Evolutionary conservation across 306 rosid species (phyloP).

Genomic region (Erythrophleum fordii): DNA sequence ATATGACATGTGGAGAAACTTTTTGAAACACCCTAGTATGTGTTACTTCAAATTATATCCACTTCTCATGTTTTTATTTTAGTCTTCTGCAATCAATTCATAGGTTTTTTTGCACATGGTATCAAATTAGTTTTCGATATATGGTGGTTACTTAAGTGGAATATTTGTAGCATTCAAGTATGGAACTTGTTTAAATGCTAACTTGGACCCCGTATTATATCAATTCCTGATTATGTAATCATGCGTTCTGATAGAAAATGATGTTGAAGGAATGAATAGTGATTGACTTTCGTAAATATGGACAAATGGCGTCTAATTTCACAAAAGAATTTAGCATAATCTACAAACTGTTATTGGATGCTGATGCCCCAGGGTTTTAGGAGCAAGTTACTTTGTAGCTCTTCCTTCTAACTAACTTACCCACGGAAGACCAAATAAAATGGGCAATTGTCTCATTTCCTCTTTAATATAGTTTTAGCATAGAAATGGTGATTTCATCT

Average conservation of each 20-base stretch:
- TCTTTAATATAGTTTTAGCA: too few species aligned
- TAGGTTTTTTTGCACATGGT: not conserved
- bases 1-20: not conserved
- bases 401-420: not conserved
- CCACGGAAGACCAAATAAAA: not conserved
- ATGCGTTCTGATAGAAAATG: not conserved
- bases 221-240: not conserved
- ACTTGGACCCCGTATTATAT: not conserved
- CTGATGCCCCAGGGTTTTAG: constrained; percentile 10
- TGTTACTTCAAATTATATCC: not conserved
- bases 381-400: not conserved
- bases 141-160: not conserved
- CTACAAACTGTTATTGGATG: not conserved
- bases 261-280: not conserved
- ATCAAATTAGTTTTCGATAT: not conserved
- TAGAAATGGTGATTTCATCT: not conserved
- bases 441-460: not conserved
- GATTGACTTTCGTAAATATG: not conserved
- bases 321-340: too few species aligned
- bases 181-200: not conserved
- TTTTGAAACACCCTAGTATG: not conserved
- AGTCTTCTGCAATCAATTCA: not conserved
- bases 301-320: not conserved
- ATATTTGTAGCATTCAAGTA: not conserved
- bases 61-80: not conserved